Percentiles rank a stretch among this genome's conserved stretches.
Evolutionary conservation across 768 basidiomycete genomes (phyloP).

Genomic region (Nidularia pulvinata): DNA sequence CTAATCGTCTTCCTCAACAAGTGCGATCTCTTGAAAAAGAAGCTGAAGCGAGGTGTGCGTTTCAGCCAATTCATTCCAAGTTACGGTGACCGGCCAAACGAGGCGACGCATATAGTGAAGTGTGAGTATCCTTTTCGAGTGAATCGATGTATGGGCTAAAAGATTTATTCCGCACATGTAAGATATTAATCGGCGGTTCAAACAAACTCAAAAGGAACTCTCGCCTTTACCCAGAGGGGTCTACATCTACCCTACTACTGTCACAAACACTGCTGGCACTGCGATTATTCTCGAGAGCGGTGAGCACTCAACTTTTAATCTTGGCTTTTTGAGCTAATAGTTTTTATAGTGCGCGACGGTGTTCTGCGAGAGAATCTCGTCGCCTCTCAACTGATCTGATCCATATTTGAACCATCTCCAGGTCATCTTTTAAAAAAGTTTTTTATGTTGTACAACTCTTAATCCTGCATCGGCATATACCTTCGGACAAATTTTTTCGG

Average conservation of each 20-base stretch:
- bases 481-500: too few relatives aligned
- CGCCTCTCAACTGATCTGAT: slow-evolving; percentile 49
- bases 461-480: too few relatives aligned
- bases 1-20: slow-evolving; percentile 69
- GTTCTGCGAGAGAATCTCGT: slow-evolving; percentile 58
- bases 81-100: slow-evolving; percentile 71
- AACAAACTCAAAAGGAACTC: slow-evolving; percentile 55
- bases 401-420: background rate
- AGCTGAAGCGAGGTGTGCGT: slow-evolving; percentile 57
- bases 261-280: slow-evolving; percentile 66
- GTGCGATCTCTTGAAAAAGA: slow-evolving; percentile 66
- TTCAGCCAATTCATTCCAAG: slow-evolving; percentile 62
- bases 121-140: slow-evolving; percentile 40
- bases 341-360: slow-evolving; percentile 53
- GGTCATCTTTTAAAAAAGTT: background rate
- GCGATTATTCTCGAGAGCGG: slow-evolving; percentile 58
- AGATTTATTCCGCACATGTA: background rate
- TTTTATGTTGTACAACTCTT: background rate
- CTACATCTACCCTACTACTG: slow-evolving; percentile 71
- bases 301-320: slow-evolving; percentile 13
- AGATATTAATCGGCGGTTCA: slow-evolving; percentile 75
- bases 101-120: slow-evolving; percentile 57
- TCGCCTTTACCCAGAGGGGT: slow-evolving; percentile 55
- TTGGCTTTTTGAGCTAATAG: too few relatives aligned
- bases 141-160: background rate